Evolutionary conservation across 495 filamentous ascomycete genomes (phyloP).

Genomic region (Amniculicola lignicola): DNA sequence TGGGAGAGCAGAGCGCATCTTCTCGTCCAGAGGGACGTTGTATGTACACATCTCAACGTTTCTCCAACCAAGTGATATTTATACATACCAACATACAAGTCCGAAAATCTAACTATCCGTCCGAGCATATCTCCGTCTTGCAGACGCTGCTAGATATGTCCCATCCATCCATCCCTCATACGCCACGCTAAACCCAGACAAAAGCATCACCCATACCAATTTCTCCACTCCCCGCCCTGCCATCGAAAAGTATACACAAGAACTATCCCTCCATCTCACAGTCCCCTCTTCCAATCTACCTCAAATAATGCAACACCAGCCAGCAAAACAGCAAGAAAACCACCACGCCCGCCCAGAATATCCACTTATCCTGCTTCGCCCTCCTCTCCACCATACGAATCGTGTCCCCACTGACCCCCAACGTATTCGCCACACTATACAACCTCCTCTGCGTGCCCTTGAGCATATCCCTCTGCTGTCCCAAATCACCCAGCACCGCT

Average conservation of each 20-base stretch:
- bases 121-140: no score
- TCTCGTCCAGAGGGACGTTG: no score
- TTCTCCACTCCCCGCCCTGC: not conserved
- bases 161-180: not conserved
- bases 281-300: slow-evolving; percentile 46
- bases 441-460: slow-evolving; percentile 89
- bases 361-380: slow-evolving; percentile 95
- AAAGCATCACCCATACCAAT: not conserved
- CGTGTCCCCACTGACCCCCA: slow-evolving; percentile 91
- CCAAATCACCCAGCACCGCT: slow-evolving; percentile 82
- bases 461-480: slow-evolving; percentile 86
- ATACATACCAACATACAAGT: no score
- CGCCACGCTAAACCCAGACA: slow-evolving; percentile 12
- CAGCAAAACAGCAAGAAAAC: slow-evolving; percentile 93
- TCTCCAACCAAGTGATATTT: no score
- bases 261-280: not conserved
- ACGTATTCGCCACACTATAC: slow-evolving; percentile 89
- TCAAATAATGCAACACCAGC: slow-evolving; percentile 76
- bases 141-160: no score
- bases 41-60: no score
- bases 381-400: slow-evolving; percentile 93
- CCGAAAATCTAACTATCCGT: no score
- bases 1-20: no score
- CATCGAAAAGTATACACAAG: slow-evolving; percentile 9
- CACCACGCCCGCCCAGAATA: slow-evolving; percentile 84